Base-by-base conservation (phyloP, 1,284 basidiomycete species). In the Ganoderma lucidum region DNA sequence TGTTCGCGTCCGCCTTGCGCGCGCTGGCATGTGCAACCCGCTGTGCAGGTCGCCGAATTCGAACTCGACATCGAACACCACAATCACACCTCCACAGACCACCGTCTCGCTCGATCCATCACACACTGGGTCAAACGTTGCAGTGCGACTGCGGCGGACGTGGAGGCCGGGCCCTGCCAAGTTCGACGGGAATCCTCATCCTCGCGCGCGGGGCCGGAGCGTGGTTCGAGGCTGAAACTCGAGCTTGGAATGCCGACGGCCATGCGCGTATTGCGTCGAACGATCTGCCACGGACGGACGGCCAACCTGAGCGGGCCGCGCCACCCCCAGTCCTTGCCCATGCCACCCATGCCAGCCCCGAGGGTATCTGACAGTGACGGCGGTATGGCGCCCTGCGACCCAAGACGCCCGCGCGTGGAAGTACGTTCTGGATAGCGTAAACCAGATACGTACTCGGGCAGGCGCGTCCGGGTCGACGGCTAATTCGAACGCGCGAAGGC, bases 1-100 rank as follows among this genome's bases (percentile, higher is more conserved):
- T 56, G 53, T 32, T 56, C 53, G 53, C 53, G 28, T 56, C 53
- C 53, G 53, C 53, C 53, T 56, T 56, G 30, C 28, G 30, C 15
- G 12, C 48, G 3, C 23, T 28, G 23, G 23, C 48, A 28, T 23
- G n/a, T 10, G 12, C 23, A 51, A 51, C 39, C 39, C 23, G 48
- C 48, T 12, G 23, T 51, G 10, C 8, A 5, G 23, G 48, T 12
- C 48, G 10, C 48, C 48, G 48, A 51, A 28, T 8, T 23, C 45
- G n/a, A n/a, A 8, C 9, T 48, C 45, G 45, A 48, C 23, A 23
- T 48, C 44, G 8, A 6, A 14, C 2, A 45, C n/a, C 45, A 48
- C 45, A n/a, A n/a, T 3, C 19, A 19, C 45, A n/a, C 9, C n/a
- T n/a, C 10, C n/a, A n/a, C 45, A 9, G 39, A 2, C 42, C 42